Evolutionary conservation across 345 rosid species (phyloP).

Genomic region (Eucalyptus dawsonii): DNA sequence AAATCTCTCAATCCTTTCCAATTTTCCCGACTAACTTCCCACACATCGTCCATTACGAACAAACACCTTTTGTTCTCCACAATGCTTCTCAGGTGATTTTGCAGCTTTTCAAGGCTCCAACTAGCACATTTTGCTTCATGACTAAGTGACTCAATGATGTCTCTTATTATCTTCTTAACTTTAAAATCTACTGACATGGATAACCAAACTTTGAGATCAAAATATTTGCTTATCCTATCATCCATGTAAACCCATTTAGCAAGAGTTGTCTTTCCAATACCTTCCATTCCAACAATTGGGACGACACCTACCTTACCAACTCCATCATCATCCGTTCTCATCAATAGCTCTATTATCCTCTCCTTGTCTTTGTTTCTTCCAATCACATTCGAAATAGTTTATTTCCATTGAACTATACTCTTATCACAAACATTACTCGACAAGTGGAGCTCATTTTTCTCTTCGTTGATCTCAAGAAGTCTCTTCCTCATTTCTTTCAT

Average conservation of each 20-base stretch:
- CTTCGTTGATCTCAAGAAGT: background rate
- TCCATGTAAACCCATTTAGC: slow-evolving; percentile 4
- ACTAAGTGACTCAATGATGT: background rate
- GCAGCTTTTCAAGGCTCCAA: background rate
- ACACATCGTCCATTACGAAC: background rate
- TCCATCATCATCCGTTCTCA: background rate
- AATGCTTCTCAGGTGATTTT: background rate
- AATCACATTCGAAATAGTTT: background rate
- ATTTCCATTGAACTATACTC: background rate
- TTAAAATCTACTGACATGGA: background rate
- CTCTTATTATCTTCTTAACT: background rate
- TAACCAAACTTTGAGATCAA: background rate
- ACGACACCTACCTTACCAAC: background rate
- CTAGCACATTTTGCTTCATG: background rate
- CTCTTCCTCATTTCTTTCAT: background rate
- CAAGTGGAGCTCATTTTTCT: background rate
- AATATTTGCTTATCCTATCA: background rate
- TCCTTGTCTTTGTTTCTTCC: slow-evolving; percentile 1
- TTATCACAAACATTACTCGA: background rate
- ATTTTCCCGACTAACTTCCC: background rate
- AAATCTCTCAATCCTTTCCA: background rate
- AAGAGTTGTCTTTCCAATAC: slow-evolving; percentile 11
- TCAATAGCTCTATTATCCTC: background rate
- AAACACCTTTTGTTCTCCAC: background rate
- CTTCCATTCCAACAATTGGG: slow-evolving; percentile 9